Evolutionary conservation across 257 asterid genomes (phyloP).

Genomic region (Misopates orontium): DNA sequence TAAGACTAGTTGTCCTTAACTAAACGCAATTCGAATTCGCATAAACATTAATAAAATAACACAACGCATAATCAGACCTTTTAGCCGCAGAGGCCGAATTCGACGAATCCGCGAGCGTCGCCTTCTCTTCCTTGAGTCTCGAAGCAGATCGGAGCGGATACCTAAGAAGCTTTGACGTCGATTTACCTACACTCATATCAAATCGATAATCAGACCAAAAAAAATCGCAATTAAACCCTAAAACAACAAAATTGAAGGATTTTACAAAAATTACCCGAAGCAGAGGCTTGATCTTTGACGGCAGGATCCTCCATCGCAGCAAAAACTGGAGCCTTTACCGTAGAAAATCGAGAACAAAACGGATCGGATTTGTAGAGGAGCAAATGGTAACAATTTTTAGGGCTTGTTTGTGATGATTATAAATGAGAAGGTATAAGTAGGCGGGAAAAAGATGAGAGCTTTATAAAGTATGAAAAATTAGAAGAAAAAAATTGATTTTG

Average conservation of each 20-base stretch:
- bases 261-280: constrained; percentile 49
- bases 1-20: background rate
- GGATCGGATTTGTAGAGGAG: background rate
- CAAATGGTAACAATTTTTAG: constrained; percentile 2
- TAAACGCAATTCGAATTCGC: background rate
- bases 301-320: constrained; percentile 50
- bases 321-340: constrained; percentile 19
- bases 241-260: background rate
- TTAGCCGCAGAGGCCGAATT: constrained; percentile 50
- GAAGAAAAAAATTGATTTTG: constrained; percentile 31
- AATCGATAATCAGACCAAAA: background rate
- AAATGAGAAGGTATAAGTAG: constrained; percentile 19
- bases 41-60: background rate
- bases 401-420: background rate
- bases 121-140: constrained; percentile 55
- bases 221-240: constrained; percentile 32
- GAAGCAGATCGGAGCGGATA: constrained; percentile 87
- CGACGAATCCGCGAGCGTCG: constrained; percentile 56
- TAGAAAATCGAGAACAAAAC: background rate
- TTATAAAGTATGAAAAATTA: constrained; percentile 9
- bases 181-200: constrained; percentile 35
- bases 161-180: constrained; percentile 70
- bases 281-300: constrained; percentile 51
- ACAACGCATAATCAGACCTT: constrained; percentile 35
- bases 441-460: constrained; percentile 37